phyloP scores from a whole-genome alignment of 2,329 filamentous ascomycete species.

The Aurifilum marmelostoma region DNA sequence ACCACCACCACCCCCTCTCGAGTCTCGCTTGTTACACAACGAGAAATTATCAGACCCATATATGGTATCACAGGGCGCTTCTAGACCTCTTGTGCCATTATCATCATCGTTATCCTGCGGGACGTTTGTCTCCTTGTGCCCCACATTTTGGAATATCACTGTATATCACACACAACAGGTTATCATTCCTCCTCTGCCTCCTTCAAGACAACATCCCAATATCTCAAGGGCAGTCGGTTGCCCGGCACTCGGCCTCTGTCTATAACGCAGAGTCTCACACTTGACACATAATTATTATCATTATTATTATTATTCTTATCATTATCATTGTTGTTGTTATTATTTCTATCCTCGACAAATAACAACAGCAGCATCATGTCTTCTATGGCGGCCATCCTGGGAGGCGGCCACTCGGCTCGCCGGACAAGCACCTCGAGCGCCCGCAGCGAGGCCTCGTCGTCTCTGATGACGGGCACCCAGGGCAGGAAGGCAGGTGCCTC shows the following conservation, averaged over 20 bases:
- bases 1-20: conserved; percentile 3
- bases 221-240: no score
- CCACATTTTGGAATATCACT: no score
- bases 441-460: conserved; percentile 26
- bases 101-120: background rate
- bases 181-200: background rate
- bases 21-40: conserved; percentile 2
- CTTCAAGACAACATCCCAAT: background rate
- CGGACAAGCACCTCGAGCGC: conserved; percentile 25
- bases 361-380: background rate
- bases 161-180: background rate
- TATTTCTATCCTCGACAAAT: background rate
- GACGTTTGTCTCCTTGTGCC: background rate
- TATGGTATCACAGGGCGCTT: conserved; percentile 5
- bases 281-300: background rate
- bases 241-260: no score
- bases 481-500: conserved; percentile 29
- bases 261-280: no score
- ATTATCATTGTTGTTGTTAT: no score
- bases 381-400: conserved; percentile 4
- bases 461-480: conserved; percentile 21
- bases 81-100: conserved; percentile 2
- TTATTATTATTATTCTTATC: background rate
- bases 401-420: conserved; percentile 7
- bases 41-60: background rate